Evolutionary conservation across 2,329 filamentous ascomycete genomes (phyloP), one percentile per base, ranked within the genome.

Genomic region (Neonectria ditissima): DNA sequence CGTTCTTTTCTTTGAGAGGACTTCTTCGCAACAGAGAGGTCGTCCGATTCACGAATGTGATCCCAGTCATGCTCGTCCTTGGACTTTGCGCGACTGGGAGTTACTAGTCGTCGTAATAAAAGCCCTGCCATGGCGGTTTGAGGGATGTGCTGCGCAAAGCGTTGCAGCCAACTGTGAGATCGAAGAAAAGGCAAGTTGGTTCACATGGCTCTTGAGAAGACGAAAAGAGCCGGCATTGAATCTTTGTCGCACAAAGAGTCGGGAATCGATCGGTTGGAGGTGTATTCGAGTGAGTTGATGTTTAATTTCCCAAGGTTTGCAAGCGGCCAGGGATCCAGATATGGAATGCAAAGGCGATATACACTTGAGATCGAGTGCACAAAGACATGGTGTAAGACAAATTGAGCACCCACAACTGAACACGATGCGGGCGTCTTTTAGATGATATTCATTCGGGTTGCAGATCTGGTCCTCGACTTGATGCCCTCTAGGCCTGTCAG

Each of bases 31-130:
- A 67, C 66, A 28, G 59, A 66, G 43, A 61, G 55, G 47, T 63
- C 73, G 32, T 69, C 41, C 26, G 69, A 64, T 34, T 73, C 70
- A n/a, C 63, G 67, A 13, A 62, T 67, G 20, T 68, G 65, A 18
- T 61, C 52, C 20, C 64, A 34, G 11, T 66, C 66, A 34, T 47
- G 62, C 45, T 66, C 65, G 34, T 63, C 62, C 39, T 62, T 67
- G 28, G 62, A 47, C 54, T 64, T 63, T 20, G 63, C 57, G 13
- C 60, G 65, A 45, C 62, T 28, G 8, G 69, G 62, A 43, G 54
- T 64, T 66, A 74, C 71, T 50, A 74, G 65, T 39, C 72, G 67
- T 52, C 71, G 65, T 57, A 74, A 66, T 18, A 70, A 65, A 45
- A 65, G 62, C 18, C 65, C 72, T 61, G 67, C 41, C 72, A 74